Percentiles rank a stretch among this genome's conserved stretches.
phyloP scores from a whole-genome alignment of 2,329 filamentous ascomycete species.

The Diaporthe citrichinensis region DNA sequence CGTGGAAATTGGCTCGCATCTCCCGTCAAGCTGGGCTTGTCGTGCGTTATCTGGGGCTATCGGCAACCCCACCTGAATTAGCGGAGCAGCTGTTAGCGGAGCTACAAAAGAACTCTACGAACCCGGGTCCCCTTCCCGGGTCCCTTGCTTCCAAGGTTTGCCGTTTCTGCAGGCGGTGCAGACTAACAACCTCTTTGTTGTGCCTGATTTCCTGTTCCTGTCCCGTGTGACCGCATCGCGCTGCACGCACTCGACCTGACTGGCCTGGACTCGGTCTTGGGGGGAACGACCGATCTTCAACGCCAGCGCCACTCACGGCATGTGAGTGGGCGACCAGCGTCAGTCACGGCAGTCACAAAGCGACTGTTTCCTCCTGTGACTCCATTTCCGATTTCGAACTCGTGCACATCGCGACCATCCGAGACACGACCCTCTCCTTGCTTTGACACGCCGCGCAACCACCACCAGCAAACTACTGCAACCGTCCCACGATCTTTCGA shows the following conservation, averaged over 20 bases:
- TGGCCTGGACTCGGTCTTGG: constrained; percentile 24
- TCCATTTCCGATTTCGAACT: not conserved
- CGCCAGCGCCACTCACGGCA: constrained; percentile 35
- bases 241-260: constrained; percentile 16
- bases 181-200: constrained; percentile 24
- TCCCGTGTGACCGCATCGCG: constrained; percentile 25
- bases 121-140: not conserved
- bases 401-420: not conserved
- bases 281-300: constrained; percentile 12
- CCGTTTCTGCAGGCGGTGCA: constrained; percentile 28
- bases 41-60: constrained; percentile 32
- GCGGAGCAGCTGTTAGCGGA: constrained; percentile 37
- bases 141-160: constrained; percentile 26
- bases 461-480: constrained; percentile 1
- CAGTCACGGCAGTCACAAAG: constrained; percentile 6
- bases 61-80: constrained; percentile 22
- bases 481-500: constrained; percentile 7
- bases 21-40: constrained; percentile 24
- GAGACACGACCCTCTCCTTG: constrained; percentile 3
- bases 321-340: constrained; percentile 32
- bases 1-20: constrained; percentile 34
- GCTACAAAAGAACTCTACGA: constrained; percentile 31
- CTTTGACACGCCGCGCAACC: constrained; percentile 20
- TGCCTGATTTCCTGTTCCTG: constrained; percentile 26
- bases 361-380: not conserved